Conservation (phyloP, 768 basidiomycete genomes). For the Heimioporus sp. region DNA sequence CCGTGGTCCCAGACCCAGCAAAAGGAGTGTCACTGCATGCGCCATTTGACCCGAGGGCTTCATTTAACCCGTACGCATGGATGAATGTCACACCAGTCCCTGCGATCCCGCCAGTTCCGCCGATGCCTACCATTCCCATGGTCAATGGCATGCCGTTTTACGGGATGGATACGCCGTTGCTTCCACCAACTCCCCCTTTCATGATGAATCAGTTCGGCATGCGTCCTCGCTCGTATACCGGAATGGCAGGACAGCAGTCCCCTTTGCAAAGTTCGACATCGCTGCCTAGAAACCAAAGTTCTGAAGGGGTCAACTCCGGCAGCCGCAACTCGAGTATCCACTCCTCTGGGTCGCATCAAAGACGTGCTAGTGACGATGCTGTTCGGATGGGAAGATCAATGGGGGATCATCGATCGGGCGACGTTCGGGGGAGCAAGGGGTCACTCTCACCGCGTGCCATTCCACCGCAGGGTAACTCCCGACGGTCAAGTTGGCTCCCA, state of each 20-base stretch:
- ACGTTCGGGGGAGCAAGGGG: conserved; percentile 10
- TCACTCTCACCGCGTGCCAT: conserved; percentile 4
- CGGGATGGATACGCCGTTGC: conserved; percentile 61
- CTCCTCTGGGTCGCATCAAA: conserved; percentile 24
- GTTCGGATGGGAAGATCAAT: conserved; percentile 8
- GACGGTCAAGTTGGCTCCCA: conserved; percentile 24
- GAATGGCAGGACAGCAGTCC: conserved; percentile 32
- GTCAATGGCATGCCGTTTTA: conserved; percentile 42
- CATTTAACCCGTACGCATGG: conserved; percentile 32
- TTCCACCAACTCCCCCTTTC: conserved; percentile 74
- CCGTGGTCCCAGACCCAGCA: conserved; percentile 33
- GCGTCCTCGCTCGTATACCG: conserved; percentile 36
- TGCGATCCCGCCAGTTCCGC: conserved; percentile 37
- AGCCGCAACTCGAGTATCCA: conserved; percentile 19
- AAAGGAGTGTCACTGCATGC: conserved; percentile 27
- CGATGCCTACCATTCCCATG: conserved; percentile 32
- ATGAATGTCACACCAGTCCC: conserved; percentile 35
- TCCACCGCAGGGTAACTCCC: conserved; percentile 11
- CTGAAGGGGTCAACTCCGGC: conserved; percentile 17
- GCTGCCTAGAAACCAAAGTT: conserved; percentile 24
- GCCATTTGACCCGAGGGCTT: conserved; percentile 26
- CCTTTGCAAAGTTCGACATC: conserved; percentile 20
- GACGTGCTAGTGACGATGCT: conserved; percentile 32
- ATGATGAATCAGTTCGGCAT: conserved; percentile 60
- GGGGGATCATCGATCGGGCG: conserved; percentile 13